phyloP scores from a whole-genome alignment of 192 early-diverging fungal species.

The Podila verticillata region DNA sequence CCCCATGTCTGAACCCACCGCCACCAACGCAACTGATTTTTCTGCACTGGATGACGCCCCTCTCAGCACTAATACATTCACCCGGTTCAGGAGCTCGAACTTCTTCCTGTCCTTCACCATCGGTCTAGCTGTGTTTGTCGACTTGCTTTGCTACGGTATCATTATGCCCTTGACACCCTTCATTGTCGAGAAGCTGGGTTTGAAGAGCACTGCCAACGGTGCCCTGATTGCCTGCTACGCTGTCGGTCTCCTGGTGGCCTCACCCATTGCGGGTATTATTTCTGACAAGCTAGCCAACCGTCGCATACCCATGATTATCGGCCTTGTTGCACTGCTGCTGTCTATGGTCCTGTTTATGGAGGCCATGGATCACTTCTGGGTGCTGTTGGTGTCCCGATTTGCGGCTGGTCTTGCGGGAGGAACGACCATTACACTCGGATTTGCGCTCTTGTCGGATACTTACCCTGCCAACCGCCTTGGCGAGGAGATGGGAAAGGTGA shows the following conservation, averaged over 20 bases:
- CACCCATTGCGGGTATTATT: constrained; percentile 27
- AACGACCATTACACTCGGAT: constrained; percentile 41
- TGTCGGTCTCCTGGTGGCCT: constrained; percentile 22
- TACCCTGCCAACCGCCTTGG: constrained; percentile 53
- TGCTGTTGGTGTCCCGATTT: constrained; percentile 26
- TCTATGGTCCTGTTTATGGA: constrained; percentile 44
- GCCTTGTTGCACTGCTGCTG: constrained; percentile 27
- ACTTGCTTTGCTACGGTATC: constrained; percentile 38
- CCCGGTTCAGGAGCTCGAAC: constrained; percentile 15
- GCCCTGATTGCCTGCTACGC: constrained; percentile 37
- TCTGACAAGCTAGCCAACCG: constrained; percentile 41
- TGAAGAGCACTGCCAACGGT: constrained; percentile 30
- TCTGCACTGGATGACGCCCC: too few relatives aligned
- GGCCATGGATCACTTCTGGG: constrained; percentile 44
- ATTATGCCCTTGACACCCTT: constrained; percentile 44
- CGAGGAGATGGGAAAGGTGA: constrained; percentile 56
- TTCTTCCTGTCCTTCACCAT: constrained; percentile 27
- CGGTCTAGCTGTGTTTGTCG: constrained; percentile 32
- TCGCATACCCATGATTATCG: constrained; percentile 47
- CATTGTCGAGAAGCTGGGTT: constrained; percentile 21
- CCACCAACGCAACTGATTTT: neutral
- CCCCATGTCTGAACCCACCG: neutral
- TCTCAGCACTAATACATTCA: constrained; percentile 4
- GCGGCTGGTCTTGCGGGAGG: constrained; percentile 34
- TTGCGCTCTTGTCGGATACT: constrained; percentile 51